Evolutionary conservation across 2,329 filamentous ascomycete species (phyloP), one percentile per base, ranked within the genome.

Genomic region (Hypoxylon sp.): DNA sequence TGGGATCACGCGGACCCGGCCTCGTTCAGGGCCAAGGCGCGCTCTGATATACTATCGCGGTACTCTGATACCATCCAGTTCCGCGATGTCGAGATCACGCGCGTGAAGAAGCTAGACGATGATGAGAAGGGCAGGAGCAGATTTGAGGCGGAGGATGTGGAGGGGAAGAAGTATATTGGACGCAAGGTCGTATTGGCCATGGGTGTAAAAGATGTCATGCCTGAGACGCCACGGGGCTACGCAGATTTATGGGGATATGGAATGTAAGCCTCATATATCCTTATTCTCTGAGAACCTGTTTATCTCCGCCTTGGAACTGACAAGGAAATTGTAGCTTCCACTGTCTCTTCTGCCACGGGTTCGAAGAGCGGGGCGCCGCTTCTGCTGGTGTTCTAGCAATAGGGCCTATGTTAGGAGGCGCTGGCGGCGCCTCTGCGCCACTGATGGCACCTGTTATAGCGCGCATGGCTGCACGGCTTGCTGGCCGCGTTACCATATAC

Each of bases 331-430:
- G 0, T 33, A 84, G 83, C 48, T 89, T 86, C 70, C 87, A 89
- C 71, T 90, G 87, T 70, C 81, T 90, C 1, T 88, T 85, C 71
- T 90, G 87, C 75, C 83, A 89, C 68, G 88, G 88, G 3, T 90
- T 82, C 73, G 88, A 90, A 68, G 85, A 89, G 55, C 81, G 83
- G 13, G 86, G 84, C 1, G 74, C 77, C 2, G 72, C 78, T 0
- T 83, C 83, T 0, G 81, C 81, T 0, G 86, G 85, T 0, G 73
- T 88, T 3, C 79, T 89, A 2, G 83, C 82, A 1, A 78, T 79
- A 10, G 82, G 80, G 1, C 70, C 78, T 48, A 51, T 80, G 13
- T 76, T 75, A 3, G 72, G 71, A 6, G 48, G 78, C 0, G 69
- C 76, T 9, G 37, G 50, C 5, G 29, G 24, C 5, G 22, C 26